Base-by-base conservation (phyloP, 352 stramenopile genomes). In the Pythium folliculosum region DNA sequence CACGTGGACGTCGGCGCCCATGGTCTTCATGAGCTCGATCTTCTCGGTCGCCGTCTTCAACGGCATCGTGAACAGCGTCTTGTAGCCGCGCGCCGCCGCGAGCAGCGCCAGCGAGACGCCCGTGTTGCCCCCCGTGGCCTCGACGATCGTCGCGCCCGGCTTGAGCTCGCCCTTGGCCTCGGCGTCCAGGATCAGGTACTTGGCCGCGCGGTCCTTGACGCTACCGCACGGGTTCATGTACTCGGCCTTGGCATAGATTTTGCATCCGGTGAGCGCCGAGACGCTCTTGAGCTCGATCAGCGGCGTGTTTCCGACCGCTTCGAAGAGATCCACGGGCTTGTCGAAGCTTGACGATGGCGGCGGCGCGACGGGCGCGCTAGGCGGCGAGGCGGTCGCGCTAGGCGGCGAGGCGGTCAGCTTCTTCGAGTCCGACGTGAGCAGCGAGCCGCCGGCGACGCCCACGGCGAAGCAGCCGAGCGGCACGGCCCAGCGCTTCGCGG, bases 201-300 rank as follows among this genome's bases (percentile, higher is more conserved):
- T 90, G 47, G 91, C 92, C 13, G 97, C 94, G 32, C 95, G 93
- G 77, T 98, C 95, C 77, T 98, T 99, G 67, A 98, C 91, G 25
- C 81, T 96, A 13, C 95, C 95, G 65, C 92, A 92, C 21, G 96
- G 96, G 70, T 98, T 98, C 69, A 89, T 75, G 60, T 82, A 93
- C 76, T 95, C 86, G 21, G 84, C 84, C 68, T 95, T 95, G 61
- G 75, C 86, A 32, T 90, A 84, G 62, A 95, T 86, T 63, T 79
- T 89, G 77, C 84, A 91, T 5, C 77, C 76, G 4, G 86, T 95
- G 49, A 92, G 77, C 51, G 75, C 72, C 1, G 84, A 91, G 25
- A 92, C 59, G 25, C 76, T 82, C 47, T 78, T 81, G 50, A 95
- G 77, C 65, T 92, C 77, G 16, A 95, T 69, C 35, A 95, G 71